phyloP scores from a whole-genome alignment of 2,329 filamentous ascomycete species.

The Arthrinium puccinioides region DNA sequence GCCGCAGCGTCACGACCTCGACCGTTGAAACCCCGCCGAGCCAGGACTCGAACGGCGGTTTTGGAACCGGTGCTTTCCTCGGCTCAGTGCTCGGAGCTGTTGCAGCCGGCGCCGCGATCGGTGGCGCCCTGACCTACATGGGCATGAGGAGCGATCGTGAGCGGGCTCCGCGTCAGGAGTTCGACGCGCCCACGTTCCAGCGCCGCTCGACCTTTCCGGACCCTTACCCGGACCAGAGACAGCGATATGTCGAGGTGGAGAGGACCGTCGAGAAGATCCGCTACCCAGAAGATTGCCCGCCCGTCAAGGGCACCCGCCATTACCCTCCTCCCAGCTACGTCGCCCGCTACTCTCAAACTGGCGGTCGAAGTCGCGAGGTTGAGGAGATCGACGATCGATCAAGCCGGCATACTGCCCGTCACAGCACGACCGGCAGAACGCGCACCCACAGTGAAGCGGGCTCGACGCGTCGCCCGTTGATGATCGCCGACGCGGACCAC shows the following conservation, averaged over 20 bases:
- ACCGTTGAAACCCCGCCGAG: conserved; percentile 19
- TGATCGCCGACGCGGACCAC: conserved; percentile 33
- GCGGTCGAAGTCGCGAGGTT: conserved; percentile 18
- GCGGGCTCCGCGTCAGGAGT: conserved; percentile 31
- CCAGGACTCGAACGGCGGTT: conserved; percentile 26
- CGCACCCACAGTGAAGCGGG: conserved; percentile 34
- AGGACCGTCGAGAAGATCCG: conserved; percentile 28
- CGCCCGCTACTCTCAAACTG: conserved; percentile 27
- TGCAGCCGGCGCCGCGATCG: conserved; percentile 68
- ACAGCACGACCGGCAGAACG: conserved; percentile 21
- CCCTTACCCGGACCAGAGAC: conserved; percentile 22
- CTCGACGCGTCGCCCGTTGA: conserved; percentile 26
- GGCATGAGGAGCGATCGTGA: conserved; percentile 53
- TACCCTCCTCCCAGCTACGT: conserved; percentile 28
- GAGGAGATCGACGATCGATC: conserved; percentile 33
- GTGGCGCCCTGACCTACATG: conserved; percentile 57
- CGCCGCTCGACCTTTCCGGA: conserved; percentile 41
- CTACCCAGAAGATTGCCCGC: conserved; percentile 26
- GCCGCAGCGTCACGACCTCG: conserved; percentile 28
- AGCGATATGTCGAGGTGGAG: conserved; percentile 29
- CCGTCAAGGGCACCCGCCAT: conserved; percentile 15
- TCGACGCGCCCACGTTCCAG: conserved; percentile 30
- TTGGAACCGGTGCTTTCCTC: conserved; percentile 57
- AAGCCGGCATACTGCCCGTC: conserved; percentile 31
- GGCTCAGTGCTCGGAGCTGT: conserved; percentile 68